phyloP scores from a whole-genome alignment of 2,329 filamentous ascomycete genomes.

The Colletotrichum eremochloae region DNA sequence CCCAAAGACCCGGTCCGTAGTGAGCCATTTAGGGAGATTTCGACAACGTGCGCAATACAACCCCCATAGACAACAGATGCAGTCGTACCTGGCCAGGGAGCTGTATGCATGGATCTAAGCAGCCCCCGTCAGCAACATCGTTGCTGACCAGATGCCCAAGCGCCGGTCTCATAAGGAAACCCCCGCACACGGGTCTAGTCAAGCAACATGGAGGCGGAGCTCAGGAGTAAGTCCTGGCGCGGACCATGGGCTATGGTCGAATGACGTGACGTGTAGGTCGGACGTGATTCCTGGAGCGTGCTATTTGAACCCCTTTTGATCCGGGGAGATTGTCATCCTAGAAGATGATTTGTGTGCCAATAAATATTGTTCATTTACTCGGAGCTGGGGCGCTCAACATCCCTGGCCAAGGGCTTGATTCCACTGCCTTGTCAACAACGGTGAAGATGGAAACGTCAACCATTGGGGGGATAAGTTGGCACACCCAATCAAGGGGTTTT shows the following conservation, averaged over 20 bases:
- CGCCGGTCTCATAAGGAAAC: background rate
- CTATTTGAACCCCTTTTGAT: slow-evolving; percentile 29
- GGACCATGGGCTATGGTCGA: slow-evolving; percentile 20
- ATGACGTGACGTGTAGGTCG: slow-evolving; percentile 31
- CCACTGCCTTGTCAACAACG: background rate
- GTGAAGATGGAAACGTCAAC: background rate
- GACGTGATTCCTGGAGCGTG: slow-evolving; percentile 19
- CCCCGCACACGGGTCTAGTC: background rate
- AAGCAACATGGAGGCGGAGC: slow-evolving; percentile 21
- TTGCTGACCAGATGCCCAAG: slow-evolving; percentile 14
- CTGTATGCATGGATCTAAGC: background rate
- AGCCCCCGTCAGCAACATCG: background rate
- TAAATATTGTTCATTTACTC: slow-evolving; percentile 17
- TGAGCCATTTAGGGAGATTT: background rate
- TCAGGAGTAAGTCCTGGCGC: slow-evolving; percentile 13
- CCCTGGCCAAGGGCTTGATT: slow-evolving; percentile 13
- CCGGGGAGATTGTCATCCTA: slow-evolving; percentile 26
- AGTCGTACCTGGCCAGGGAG: background rate
- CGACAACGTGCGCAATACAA: background rate
- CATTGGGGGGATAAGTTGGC: slow-evolving; percentile 13
- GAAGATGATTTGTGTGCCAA: slow-evolving; percentile 16
- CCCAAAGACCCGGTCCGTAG: background rate
- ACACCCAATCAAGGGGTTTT: slow-evolving; percentile 17
- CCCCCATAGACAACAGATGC: background rate
- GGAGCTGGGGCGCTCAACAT: background rate